Percentiles rank a stretch among this genome's conserved stretches.
Conservation (phyloP, 2,329 filamentous ascomycete species). For the Stemphylium beticola region DNA sequence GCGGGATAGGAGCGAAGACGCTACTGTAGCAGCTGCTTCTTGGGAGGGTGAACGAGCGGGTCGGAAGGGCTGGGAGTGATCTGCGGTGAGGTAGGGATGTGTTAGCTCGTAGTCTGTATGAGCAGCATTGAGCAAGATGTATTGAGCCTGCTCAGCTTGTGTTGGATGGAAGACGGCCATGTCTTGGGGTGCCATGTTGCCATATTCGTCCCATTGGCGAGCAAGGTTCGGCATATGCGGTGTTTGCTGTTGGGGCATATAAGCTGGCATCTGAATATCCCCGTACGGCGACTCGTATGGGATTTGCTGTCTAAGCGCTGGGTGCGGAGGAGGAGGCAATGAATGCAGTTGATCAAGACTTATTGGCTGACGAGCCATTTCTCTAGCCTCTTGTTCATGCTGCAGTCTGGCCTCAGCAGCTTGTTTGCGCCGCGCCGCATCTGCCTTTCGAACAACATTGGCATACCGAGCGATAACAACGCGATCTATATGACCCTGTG, state of each 20-base stretch:
- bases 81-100: no score
- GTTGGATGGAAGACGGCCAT: background rate
- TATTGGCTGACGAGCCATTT: background rate
- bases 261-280: background rate
- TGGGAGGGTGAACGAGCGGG: background rate
- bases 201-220: background rate
- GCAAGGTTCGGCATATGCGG: background rate
- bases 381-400: background rate
- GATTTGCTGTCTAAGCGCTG: background rate
- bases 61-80: background rate
- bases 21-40: conserved; percentile 1
- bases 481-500: background rate
- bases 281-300: no score
- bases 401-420: background rate
- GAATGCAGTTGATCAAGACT: background rate
- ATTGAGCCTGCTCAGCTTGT: background rate
- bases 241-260: background rate
- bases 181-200: background rate
- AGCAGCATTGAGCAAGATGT: background rate
- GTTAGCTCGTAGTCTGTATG: background rate
- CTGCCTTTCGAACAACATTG: background rate
- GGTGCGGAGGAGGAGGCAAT: background rate
- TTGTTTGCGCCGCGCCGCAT: background rate
- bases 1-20: background rate
- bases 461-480: conserved; percentile 3